Base-by-base conservation (phyloP, 2,329 filamentous ascomycete genomes). In the Chaetomium globosum region DNA sequence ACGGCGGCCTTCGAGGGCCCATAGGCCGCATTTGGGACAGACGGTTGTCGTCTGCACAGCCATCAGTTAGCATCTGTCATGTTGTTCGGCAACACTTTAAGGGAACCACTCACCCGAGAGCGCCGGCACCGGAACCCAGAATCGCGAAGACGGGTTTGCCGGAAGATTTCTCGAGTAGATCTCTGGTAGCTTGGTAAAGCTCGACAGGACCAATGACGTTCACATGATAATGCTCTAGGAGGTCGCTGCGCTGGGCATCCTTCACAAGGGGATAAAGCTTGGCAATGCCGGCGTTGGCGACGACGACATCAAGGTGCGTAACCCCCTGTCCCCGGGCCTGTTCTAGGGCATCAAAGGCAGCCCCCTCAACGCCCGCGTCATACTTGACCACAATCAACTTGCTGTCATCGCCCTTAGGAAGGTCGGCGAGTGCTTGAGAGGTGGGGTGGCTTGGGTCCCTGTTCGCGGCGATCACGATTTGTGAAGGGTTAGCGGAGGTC, bases 261-360 rank as follows among this genome's bases (percentile, higher is more conserved):
- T 72, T 68, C 1, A 70, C 72, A 65, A 28, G 49, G 21, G 49
- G 49, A 12, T 74, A 75, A 48, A 72, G 69, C 10, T 72, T 71
- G 16, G 70, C 71, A 23, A 80, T 77, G 2, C 79, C 83, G 0
- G 83, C 83, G 66, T 85, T 86, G 64, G 80, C 80, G 66, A 86
- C 79, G 3, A 86, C 76, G 7, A 83, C 72, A 53, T 85, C 82
- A n/a, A 86, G 72, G 21, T 76, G 72, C 16, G 69, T 68, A 68
- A 82, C 63, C 13, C 73, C 70, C 4, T 1, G 77, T 66, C 12
- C 74, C 75, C 2, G 61, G 65, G 21, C 10, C 49, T 52, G 21
- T 5, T 52, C 16, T 1, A 28, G 8, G 9, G 26, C 49, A 28
- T 23, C 23, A 26, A 28, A 23, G 10, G 49, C 21, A 28, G 21